These are phyloP conservation scores for Oryza punctata DNA, from an alignment of 176 grass and related monocot genomes.

Conservation along the genomic window DNA sequence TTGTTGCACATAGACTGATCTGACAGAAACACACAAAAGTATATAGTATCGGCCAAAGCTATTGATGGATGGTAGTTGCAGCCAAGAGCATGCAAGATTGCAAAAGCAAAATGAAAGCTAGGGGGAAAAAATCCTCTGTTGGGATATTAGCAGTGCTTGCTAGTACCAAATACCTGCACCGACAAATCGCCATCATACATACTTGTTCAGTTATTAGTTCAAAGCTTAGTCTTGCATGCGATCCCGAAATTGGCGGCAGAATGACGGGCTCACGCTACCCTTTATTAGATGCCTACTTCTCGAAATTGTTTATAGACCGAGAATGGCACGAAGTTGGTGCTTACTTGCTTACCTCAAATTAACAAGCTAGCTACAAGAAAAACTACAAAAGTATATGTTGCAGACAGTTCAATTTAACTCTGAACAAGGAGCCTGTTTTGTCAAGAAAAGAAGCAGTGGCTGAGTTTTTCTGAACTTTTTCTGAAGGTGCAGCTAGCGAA, in stretches of 20 bases:
- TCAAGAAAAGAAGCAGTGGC: background rate
- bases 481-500: background rate
- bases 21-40: background rate
- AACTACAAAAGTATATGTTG: background rate
- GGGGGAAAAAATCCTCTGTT: background rate
- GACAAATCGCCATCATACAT: background rate
- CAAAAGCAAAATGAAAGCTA: background rate
- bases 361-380: background rate
- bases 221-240: background rate
- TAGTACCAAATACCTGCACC: background rate
- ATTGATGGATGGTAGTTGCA: background rate
- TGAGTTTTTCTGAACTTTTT: background rate
- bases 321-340: background rate
- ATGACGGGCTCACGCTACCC: background rate
- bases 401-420: background rate
- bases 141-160: background rate
- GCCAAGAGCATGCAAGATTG: background rate
- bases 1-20: background rate
- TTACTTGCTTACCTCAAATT: background rate
- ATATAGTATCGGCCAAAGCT: background rate
- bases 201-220: background rate
- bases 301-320: background rate
- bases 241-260: conserved; percentile 12
- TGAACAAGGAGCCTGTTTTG: background rate
- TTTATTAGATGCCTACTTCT: background rate